These are phyloP conservation scores for Echinosophora koreensis DNA, from an alignment of 306 rosid species.

Conservation along the genomic window DNA sequence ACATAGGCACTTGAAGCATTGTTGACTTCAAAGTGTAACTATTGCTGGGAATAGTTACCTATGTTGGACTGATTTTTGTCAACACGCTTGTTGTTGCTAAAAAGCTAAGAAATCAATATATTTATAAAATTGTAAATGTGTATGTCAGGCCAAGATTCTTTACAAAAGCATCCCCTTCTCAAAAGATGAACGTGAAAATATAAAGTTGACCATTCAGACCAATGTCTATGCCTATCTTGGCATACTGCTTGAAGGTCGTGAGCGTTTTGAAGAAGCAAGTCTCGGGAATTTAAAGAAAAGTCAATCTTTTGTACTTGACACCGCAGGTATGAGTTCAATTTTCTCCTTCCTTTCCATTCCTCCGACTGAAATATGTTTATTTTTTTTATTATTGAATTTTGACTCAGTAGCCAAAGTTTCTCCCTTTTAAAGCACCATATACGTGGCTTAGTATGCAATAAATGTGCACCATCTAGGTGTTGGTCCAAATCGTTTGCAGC, in stretches of 20 bases:
- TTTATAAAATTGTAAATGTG: conserved; percentile 41
- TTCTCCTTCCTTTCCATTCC: conserved; percentile 31
- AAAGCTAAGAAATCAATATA: conserved; percentile 32
- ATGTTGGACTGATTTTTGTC: conserved; percentile 9
- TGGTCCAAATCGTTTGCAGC: conserved; percentile 17
- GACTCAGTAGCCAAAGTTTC: conserved; percentile 13
- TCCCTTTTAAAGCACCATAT: conserved; percentile 12
- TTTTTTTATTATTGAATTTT: background rate
- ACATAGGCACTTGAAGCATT: conserved; percentile 20
- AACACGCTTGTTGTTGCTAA: conserved; percentile 24
- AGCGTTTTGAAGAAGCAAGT: conserved; percentile 92
- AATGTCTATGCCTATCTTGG: conserved; percentile 94
- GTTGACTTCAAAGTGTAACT: conserved; percentile 31
- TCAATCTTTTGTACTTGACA: conserved; percentile 53
- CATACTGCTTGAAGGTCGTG: conserved; percentile 96
- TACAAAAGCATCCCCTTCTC: conserved; percentile 85
- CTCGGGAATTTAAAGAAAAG: conserved; percentile 57
- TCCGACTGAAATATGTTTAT: conserved; percentile 3
- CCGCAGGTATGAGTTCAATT: conserved; percentile 56
- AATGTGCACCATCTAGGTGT: conserved; percentile 15
- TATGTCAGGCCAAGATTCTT: conserved; percentile 88
- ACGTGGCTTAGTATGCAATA: conserved; percentile 1
- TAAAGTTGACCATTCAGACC: conserved; percentile 87
- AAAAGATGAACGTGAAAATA: conserved; percentile 83
- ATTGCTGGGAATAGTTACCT: conserved; percentile 14